phyloP scores from a whole-genome alignment of 1,139 yeast genomes.

The Kazachstania sp. region DNA sequence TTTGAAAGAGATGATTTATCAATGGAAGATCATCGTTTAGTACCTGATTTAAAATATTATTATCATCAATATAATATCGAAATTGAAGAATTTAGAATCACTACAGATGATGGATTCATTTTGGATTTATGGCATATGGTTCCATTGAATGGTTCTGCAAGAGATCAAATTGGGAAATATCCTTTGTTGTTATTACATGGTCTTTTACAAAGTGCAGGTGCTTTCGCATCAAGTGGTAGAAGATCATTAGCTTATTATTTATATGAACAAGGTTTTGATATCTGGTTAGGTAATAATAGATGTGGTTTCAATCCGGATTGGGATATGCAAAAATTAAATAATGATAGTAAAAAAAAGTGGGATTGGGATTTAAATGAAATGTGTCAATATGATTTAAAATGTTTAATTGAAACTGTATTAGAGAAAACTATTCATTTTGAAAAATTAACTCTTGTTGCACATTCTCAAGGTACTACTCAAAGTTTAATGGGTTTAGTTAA shows the following conservation, averaged over 20 bases:
- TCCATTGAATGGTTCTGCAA: slow-evolving; percentile 32
- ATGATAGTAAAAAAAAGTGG: slow-evolving; percentile 50
- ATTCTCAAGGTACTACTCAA: slow-evolving; percentile 92
- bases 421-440: slow-evolving; percentile 30
- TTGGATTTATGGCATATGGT: slow-evolving; percentile 51
- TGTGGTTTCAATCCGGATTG: slow-evolving; percentile 66
- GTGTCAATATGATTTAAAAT: slow-evolving; percentile 71
- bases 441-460: slow-evolving; percentile 63
- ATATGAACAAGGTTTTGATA: slow-evolving; percentile 61
- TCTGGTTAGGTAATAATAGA: slow-evolving; percentile 91
- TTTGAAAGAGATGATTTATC: slow-evolving; percentile 16
- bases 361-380: slow-evolving; percentile 82
- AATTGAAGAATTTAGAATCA: slow-evolving; percentile 48
- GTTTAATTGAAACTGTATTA: slow-evolving; percentile 56
- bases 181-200: slow-evolving; percentile 84
- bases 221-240: slow-evolving; percentile 72
- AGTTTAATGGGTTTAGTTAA: slow-evolving; percentile 53
- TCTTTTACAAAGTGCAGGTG: slow-evolving; percentile 74
- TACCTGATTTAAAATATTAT: slow-evolving; percentile 55
- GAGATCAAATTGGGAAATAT: slow-evolving; percentile 40
- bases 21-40: slow-evolving; percentile 32
- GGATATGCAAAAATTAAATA: slow-evolving; percentile 38
- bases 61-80: slow-evolving; percentile 52
- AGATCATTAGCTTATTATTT: slow-evolving; percentile 66
- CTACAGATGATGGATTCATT: slow-evolving; percentile 73